Evolutionary conservation across 2,329 filamentous ascomycete genomes (phyloP).

Genomic region (Ophioceras dolichostomum): DNA sequence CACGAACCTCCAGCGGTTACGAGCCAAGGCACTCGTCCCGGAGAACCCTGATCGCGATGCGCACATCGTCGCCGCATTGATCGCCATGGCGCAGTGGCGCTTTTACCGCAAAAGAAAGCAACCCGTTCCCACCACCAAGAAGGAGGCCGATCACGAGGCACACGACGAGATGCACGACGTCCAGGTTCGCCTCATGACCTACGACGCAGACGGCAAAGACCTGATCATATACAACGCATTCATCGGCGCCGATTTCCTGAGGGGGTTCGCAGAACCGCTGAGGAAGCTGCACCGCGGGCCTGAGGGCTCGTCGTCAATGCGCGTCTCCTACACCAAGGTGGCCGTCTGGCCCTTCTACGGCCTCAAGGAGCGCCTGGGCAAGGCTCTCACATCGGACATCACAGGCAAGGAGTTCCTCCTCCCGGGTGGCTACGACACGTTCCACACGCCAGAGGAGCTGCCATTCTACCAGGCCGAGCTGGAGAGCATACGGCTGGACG

Average conservation of each 20-base stretch:
- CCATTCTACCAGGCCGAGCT: slow-evolving; percentile 24
- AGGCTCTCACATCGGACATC: slow-evolving; percentile 37
- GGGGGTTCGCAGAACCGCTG: slow-evolving; percentile 35
- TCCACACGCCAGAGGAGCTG: background rate
- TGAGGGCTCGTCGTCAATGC: slow-evolving; percentile 15
- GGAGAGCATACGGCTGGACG: slow-evolving; percentile 30
- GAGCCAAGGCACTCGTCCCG: slow-evolving; percentile 34
- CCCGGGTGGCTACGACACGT: slow-evolving; percentile 5
- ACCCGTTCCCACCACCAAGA: background rate
- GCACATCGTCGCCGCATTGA: slow-evolving; percentile 36
- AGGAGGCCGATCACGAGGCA: background rate
- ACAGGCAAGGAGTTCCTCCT: slow-evolving; percentile 26
- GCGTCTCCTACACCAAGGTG: slow-evolving; percentile 33
- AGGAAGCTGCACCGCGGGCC: slow-evolving; percentile 18
- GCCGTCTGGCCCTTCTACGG: slow-evolving; percentile 43
- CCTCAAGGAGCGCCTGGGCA: slow-evolving; percentile 40
- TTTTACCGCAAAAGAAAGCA: slow-evolving; percentile 34
- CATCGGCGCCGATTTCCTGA: slow-evolving; percentile 34
- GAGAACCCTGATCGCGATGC: slow-evolving; percentile 36
- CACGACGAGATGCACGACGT: slow-evolving; percentile 27
- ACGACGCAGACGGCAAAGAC: slow-evolving; percentile 32
- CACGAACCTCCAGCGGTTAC: slow-evolving; percentile 29
- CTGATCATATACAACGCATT: slow-evolving; percentile 41
- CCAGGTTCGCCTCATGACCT: slow-evolving; percentile 36
- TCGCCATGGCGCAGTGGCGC: slow-evolving; percentile 44